Evolutionary conservation across 2,329 filamentous ascomycete species (phyloP), one percentile per base, ranked within the genome.

Genomic region (Xylaria sp.): DNA sequence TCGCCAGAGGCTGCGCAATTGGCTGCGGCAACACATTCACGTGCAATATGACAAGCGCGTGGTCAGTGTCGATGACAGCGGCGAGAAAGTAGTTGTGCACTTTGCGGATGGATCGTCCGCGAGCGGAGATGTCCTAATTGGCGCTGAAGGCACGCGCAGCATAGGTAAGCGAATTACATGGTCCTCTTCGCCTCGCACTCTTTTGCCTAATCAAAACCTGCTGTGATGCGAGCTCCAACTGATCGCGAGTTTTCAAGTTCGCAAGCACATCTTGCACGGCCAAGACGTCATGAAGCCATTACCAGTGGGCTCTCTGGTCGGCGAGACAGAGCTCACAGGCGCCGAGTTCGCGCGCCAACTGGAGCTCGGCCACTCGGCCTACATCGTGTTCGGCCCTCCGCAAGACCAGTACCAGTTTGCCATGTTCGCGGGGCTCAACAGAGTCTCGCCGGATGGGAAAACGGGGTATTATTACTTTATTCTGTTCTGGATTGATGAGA

Each of bases 91-190:
- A 5, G 63, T 57, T 44, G 57, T 75, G 5, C 64, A 66, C 20
- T 78, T 78, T 56, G 72, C 70, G 18, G 77, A 77, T 50, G 76
- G 77, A 0, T 69, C 72, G 1, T 69, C 41, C 12, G 76, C 74
- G 0, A 66, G 41, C 0, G 75, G 75, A 7, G 76, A 77, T 39
- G 70, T 78, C 20, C 50, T 77, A 2, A 69, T 78, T 7, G 77
- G 77, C 1, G 77, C 77, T 4, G 77, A 78, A 23, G 76, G 77
- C 1, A 63, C 73, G 6, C 67, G 74, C 15, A 78, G 77, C 51
- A 60, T 66, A 3, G 73, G 75, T 76, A 71, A 18, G 71, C 64
- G 13, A 34, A n/a, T 9, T 7, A 18, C 18, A 8, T n/a, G 8
- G 9, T 54, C 50, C 9, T 20, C 9, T 44, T 20, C 25, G 9